Evolutionary conservation across 179 eudicot genomes (phyloP), one percentile per base, ranked within the genome.

Genomic region (Drosera spatulata): DNA sequence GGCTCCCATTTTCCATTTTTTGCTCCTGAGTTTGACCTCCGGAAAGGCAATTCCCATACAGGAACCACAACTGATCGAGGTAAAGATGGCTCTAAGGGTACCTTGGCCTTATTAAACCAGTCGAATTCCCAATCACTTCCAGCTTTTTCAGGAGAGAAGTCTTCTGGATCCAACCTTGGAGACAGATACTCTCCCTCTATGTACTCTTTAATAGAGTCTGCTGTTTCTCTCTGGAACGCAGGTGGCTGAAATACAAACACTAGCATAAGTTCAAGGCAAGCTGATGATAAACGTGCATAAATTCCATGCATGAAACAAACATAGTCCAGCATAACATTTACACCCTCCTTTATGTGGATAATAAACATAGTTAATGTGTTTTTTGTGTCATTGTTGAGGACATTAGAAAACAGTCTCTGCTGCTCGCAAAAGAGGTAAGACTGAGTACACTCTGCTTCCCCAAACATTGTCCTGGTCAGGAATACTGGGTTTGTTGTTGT

Each of bases 41-140:
- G 78, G 64, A 84, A 93, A 52, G 99, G 99, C 64, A 86, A 71
- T 64, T 93, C 97, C 99, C 99, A 93, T 53, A 62, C 59, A 15
- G 89, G 96, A 70, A 82, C 83, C 64, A 93, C 83, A 49, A 82
- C 75, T 64, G 88, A 79, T 9, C 88, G 90, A 11, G 96, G 88
- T 60, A 84, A 61, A 58, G 99, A 86, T 43, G 95, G 86, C 44
- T 93, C 96, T 14, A 81, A 63, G 46, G 79, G 80, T 65, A 81
- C 65, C 65, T 86, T 83, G 43, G 93, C 87, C 75, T 75, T 79
- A 56, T 73, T 80, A 59, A 93, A 89, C 99, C 99, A 93, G 78
- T 93, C 95, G 65, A 93, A 93, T 12, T 93, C 93, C 99, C 96
- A 93, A 52, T 82, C 82, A 61, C 77, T 84, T 66, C 99, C 99